Evolutionary conservation across 2,329 filamentous ascomycete genomes (phyloP).

Genomic region (Aspergillus novoparasiticus): DNA sequence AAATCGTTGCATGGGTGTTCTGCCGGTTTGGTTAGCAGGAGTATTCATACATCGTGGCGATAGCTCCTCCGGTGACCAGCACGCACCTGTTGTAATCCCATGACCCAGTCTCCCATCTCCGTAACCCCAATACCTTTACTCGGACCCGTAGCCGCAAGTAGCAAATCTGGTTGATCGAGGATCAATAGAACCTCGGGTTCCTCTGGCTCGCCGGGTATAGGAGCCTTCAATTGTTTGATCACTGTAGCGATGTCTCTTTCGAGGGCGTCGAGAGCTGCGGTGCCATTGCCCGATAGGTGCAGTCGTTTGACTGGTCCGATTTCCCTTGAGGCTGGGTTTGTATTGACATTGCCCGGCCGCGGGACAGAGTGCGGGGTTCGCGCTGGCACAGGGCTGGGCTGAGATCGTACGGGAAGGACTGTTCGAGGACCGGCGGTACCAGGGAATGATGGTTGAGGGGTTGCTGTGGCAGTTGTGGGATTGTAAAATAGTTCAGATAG

Average conservation of each 20-base stretch:
- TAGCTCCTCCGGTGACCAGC: background rate
- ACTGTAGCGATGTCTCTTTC: conserved; percentile 39
- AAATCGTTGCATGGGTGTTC: conserved; percentile 65
- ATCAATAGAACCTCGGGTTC: conserved; percentile 57
- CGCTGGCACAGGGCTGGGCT: conserved; percentile 26
- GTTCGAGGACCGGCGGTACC: conserved; percentile 23
- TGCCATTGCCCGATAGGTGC: conserved; percentile 32
- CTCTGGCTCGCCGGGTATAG: conserved; percentile 23
- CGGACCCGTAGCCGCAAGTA: conserved; percentile 62
- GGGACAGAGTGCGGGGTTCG: conserved; percentile 21
- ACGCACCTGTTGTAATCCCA: conserved; percentile 65
- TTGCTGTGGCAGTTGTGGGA: conserved; percentile 19
- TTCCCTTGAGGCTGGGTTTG: conserved; percentile 21
- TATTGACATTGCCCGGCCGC: conserved; percentile 8
- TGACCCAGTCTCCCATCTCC: conserved; percentile 58
- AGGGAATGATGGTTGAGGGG: conserved; percentile 16
- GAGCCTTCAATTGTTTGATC: conserved; percentile 32
- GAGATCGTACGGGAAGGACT: conserved; percentile 31
- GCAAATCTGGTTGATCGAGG: conserved; percentile 66
- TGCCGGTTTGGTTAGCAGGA: conserved; percentile 30
- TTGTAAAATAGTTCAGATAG: conserved; percentile 60
- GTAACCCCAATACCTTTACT: conserved; percentile 44
- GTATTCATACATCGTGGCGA: background rate
- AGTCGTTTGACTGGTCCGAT: conserved; percentile 29
- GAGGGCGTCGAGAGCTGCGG: conserved; percentile 33